Conservation (phyloP, 2,329 filamentous ascomycete species). For the Aspergillus piperis region DNA sequence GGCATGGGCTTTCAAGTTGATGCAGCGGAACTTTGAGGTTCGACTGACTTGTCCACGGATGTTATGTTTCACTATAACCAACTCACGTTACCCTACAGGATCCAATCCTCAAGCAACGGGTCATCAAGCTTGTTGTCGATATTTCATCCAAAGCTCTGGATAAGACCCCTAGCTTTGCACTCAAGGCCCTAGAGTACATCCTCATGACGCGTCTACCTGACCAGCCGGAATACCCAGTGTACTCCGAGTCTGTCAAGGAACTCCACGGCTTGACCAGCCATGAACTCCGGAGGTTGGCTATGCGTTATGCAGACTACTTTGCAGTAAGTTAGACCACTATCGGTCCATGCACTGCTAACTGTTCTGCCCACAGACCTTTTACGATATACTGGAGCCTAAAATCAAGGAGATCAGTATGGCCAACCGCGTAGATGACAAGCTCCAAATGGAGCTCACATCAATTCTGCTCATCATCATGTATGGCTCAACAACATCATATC, state of each 20-base stretch:
- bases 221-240: slow-evolving; percentile 68
- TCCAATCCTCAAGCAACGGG: slow-evolving; percentile 77
- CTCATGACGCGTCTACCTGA: slow-evolving; percentile 78
- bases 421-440: slow-evolving; percentile 76
- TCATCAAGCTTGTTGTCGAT: slow-evolving; percentile 78
- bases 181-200: slow-evolving; percentile 88
- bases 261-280: slow-evolving; percentile 81
- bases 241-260: slow-evolving; percentile 87
- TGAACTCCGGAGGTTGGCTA: slow-evolving; percentile 84
- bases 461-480: slow-evolving; percentile 92
- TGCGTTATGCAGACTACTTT: slow-evolving; percentile 88
- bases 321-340: slow-evolving; percentile 54
- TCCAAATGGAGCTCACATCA: slow-evolving; percentile 81
- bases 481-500: neutral
- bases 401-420: slow-evolving; percentile 74
- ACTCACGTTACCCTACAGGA: slow-evolving; percentile 53
- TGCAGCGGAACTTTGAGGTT: slow-evolving; percentile 45
- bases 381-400: slow-evolving; percentile 80
- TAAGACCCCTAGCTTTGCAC: slow-evolving; percentile 75
- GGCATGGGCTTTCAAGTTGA: slow-evolving; percentile 44
- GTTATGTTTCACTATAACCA: neutral
- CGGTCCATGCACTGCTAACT: slow-evolving; percentile 20
- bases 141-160: slow-evolving; percentile 80
- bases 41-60: slow-evolving; percentile 1
- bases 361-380: slow-evolving; percentile 65